Base-by-base conservation (phyloP, 805 yeast species). In the Candida ortonii region DNA sequence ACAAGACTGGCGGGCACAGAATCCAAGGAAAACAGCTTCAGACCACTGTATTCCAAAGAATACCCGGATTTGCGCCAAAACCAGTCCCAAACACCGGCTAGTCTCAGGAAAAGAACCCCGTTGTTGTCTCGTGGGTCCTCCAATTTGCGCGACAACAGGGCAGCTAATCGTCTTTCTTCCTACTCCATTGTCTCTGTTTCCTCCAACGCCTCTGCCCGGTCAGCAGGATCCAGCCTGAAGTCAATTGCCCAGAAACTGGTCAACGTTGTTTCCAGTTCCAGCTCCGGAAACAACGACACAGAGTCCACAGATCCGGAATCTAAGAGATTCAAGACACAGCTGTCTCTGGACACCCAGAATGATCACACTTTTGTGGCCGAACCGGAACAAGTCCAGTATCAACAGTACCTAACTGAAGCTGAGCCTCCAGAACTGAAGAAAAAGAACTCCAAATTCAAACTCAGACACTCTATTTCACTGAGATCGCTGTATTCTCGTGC, bases 381-480 rank as follows among this genome's bases (percentile, higher is more conserved):
- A n/a, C n/a, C n/a, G n/a, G n/a, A n/a, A n/a, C n/a, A n/a, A n/a
- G n/a, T n/a, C n/a, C n/a, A n/a, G n/a, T n/a, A n/a, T n/a, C n/a
- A n/a, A n/a, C n/a, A n/a, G n/a, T n/a, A n/a, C n/a, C n/a, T n/a
- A n/a, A n/a, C n/a, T n/a, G n/a, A n/a, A n/a, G 16, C 26, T 7
- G 24, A 25, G n/a, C 11, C 35, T 7, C 39, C 40, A 12, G 17
- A 24, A 18, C 18, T 45, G 31, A 49, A 47, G 25, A 52, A 49
- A 34, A 49, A 47, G 26, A 30, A 37, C 10, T 52, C 58, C 3
- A 42, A 39, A 19, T 46, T 50, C 28, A 39, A 51, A 18, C 44
- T 56, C 12, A 47, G 50, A 36, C 60, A 59, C 38, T 56, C 62
- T 3, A 51, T 57, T 5, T 56, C 62, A 5, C 43, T 59, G 22